phyloP scores from a whole-genome alignment of 805 yeast species.

The Candida sithepensis region DNA sequence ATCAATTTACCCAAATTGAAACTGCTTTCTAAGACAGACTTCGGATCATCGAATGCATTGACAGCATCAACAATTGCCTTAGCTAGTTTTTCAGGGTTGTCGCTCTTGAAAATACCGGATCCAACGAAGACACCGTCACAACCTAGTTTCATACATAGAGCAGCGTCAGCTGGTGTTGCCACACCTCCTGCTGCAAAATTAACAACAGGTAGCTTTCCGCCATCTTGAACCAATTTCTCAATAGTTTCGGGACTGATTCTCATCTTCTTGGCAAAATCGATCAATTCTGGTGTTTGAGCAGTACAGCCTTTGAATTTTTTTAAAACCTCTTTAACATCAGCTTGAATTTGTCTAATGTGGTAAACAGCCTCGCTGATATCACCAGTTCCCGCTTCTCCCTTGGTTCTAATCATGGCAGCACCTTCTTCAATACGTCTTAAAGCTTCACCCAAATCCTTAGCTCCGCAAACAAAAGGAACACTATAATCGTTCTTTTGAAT shows the following conservation, averaged over 20 bases:
- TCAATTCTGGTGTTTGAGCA: constrained; percentile 33
- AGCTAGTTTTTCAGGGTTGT: constrained; percentile 70
- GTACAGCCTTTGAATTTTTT: constrained; percentile 8
- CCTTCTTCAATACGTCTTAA: constrained; percentile 76
- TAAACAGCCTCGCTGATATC: constrained; percentile 79
- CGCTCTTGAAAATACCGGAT: constrained; percentile 74
- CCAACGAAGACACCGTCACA: constrained; percentile 78
- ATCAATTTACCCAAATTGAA: constrained; percentile 72
- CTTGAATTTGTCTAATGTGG: constrained; percentile 61
- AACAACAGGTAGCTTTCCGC: constrained; percentile 73
- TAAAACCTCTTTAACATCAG: constrained; percentile 48
- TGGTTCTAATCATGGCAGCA: constrained; percentile 83
- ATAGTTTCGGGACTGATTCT: constrained; percentile 60
- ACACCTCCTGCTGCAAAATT: constrained; percentile 89
- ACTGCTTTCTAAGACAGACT: constrained; percentile 57
- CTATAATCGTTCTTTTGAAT: constrained; percentile 56
- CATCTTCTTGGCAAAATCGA: constrained; percentile 48
- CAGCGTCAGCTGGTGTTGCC: constrained; percentile 87
- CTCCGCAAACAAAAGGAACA: constrained; percentile 83
- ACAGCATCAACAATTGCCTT: constrained; percentile 78
- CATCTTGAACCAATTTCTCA: constrained; percentile 42
- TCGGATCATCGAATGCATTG: constrained; percentile 62
- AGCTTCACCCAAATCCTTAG: constrained; percentile 78
- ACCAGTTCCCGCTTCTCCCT: constrained; percentile 90
- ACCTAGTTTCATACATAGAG: constrained; percentile 77